These are phyloP conservation scores for Populus ilicifolia DNA, from an alignment of 345 rosid genomes.

Conservation along the genomic window DNA sequence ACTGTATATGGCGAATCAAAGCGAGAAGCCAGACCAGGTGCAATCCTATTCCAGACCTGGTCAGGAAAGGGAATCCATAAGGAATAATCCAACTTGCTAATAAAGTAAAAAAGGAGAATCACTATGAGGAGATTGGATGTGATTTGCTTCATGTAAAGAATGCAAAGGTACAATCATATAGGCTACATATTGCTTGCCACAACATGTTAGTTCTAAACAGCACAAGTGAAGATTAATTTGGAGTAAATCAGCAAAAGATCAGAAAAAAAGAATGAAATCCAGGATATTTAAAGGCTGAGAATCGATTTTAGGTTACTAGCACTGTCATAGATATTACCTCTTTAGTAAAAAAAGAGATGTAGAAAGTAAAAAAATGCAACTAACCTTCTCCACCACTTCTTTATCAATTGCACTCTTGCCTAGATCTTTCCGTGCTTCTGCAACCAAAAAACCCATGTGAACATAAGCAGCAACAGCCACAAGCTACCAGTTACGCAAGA, in stretches of 20 bases:
- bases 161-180: background rate
- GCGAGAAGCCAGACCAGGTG: conserved; percentile 73
- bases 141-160: background rate
- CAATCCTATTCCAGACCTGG: conserved; percentile 90
- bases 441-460: background rate
- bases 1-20: conserved; percentile 72
- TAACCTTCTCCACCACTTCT: conserved; percentile 78
- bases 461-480: conserved; percentile 9
- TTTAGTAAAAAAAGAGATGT: background rate
- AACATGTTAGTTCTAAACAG: conserved; percentile 1
- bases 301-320: background rate
- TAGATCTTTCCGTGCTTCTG: conserved; percentile 69
- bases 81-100: background rate
- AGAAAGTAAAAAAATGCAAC: conserved; percentile 1
- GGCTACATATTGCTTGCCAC: background rate
- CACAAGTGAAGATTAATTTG: background rate
- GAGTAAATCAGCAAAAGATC: background rate
- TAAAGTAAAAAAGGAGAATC: background rate
- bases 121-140: background rate
- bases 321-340: background rate
- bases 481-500: background rate
- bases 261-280: background rate
- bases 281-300: background rate
- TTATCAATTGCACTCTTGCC: conserved; percentile 64
- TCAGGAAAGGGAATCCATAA: conserved; percentile 13